A percentile compares a stretch with the other conserved stretches of the same genome.
These are phyloP conservation scores for Schwanniomyces etchellsii DNA, from an alignment of 1,139 yeast species.

Conservation along the genomic window DNA sequence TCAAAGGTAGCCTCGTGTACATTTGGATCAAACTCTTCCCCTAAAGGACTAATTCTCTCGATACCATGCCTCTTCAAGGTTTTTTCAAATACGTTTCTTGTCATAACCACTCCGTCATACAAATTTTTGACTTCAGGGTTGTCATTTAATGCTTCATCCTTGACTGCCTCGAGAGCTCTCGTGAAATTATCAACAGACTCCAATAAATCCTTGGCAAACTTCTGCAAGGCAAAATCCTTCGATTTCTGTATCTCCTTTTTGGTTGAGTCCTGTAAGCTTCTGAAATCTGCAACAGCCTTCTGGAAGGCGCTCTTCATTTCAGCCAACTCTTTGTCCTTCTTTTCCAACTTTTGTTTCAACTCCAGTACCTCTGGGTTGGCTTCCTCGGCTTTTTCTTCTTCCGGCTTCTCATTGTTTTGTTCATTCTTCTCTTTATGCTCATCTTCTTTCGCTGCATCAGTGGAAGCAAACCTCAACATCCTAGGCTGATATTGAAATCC, in stretches of 20 bases:
- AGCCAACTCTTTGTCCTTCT: slow-evolving; percentile 76
- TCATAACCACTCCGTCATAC: slow-evolving; percentile 89
- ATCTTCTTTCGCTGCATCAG: slow-evolving; percentile 2
- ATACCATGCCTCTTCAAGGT: slow-evolving; percentile 80
- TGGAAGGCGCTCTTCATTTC: slow-evolving; percentile 79
- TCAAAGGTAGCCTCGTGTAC: slow-evolving; percentile 92
- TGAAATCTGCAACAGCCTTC: slow-evolving; percentile 87
- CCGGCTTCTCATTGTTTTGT: slow-evolving; percentile 8
- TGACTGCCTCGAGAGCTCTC: slow-evolving; percentile 76
- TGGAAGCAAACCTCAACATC: no score
- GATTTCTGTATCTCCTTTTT: slow-evolving; percentile 84
- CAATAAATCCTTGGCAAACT: slow-evolving; percentile 84
- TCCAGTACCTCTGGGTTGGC: slow-evolving; percentile 25
- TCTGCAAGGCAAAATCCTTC: slow-evolving; percentile 85
- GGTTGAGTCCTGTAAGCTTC: slow-evolving; percentile 87
- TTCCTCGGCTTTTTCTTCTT: slow-evolving; percentile 11
- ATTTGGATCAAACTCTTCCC: slow-evolving; percentile 86
- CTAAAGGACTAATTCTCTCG: slow-evolving; percentile 74
- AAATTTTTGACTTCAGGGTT: slow-evolving; percentile 67
- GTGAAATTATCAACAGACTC: slow-evolving; percentile 90
- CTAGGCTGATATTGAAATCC: no score
- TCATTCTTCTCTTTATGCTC: slow-evolving; percentile 10
- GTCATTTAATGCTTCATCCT: slow-evolving; percentile 53
- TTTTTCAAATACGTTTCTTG: slow-evolving; percentile 80
- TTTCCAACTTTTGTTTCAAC: slow-evolving; percentile 49